A percentile compares a stretch with the other conserved stretches of the same genome.
These are phyloP conservation scores for Ceratopteris richardii DNA, from an alignment of 75 land plant species.

Conservation along the genomic window DNA sequence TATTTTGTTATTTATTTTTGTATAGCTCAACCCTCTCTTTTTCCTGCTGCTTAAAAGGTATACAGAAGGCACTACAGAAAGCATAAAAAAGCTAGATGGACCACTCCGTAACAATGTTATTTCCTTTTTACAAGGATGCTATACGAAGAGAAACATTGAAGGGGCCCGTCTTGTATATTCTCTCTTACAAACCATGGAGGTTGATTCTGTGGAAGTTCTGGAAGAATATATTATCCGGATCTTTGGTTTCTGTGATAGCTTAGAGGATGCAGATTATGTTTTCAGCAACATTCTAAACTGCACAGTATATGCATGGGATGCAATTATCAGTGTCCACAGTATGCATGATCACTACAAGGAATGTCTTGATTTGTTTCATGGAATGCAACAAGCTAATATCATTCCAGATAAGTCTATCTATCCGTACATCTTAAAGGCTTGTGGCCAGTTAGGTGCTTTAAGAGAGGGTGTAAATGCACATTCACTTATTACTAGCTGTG, in stretches of 20 bases:
- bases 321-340: neutral
- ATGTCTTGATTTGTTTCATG: neutral
- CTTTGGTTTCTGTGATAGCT: constrained; percentile 3
- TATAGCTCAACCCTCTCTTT: too few species aligned
- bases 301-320: neutral
- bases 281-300: neutral
- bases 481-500: constrained; percentile 2
- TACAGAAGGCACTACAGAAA: too few species aligned
- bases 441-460: constrained; percentile 8
- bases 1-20: too few species aligned
- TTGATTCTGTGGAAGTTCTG: neutral
- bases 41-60: too few species aligned
- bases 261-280: constrained; percentile 2
- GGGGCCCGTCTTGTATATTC: neutral
- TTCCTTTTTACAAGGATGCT: too few species aligned
- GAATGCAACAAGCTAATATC: neutral
- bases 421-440: constrained; percentile 2
- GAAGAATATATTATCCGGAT: neutral
- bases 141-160: too few species aligned
- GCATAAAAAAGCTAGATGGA: too few species aligned
- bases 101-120: too few species aligned
- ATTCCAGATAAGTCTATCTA: neutral
- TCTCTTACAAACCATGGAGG: neutral
- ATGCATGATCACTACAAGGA: neutral
- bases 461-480: constrained; percentile 13